phyloP scores from a whole-genome alignment of 208 protist species.

The Crithidia bombi region DNA sequence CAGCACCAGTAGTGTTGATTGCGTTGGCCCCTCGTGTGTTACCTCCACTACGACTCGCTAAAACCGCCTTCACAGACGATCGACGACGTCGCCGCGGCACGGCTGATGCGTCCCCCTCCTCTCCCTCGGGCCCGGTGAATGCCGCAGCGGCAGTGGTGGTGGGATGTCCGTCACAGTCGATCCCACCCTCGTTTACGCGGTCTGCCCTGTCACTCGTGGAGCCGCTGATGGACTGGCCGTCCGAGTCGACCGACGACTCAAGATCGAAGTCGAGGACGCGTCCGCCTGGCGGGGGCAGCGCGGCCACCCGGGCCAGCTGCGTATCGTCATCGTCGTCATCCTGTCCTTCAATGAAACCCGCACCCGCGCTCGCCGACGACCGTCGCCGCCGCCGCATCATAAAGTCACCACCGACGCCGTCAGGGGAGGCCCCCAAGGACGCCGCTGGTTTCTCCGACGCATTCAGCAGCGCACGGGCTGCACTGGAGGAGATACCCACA shows the following conservation, averaged over 20 bases:
- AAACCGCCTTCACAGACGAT: not conserved
- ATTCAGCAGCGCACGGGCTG: slow-evolving; percentile 28
- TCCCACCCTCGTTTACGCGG: not conserved
- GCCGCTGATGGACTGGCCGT: not conserved
- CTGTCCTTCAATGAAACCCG: slow-evolving; percentile 29
- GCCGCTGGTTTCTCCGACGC: not conserved
- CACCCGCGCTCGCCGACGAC: slow-evolving; percentile 18
- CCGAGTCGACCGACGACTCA: slow-evolving; percentile 9
- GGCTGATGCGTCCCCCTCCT: not conserved
- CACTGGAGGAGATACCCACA: slow-evolving; percentile 25
- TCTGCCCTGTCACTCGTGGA: not conserved
- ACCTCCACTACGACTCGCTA: not conserved
- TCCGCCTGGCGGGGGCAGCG: slow-evolving; percentile 24
- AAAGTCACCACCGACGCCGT: not conserved
- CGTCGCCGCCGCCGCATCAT: not conserved
- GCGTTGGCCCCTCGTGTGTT: slow-evolving; percentile 3
- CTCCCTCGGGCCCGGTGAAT: not conserved
- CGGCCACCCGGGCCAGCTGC: slow-evolving; percentile 21
- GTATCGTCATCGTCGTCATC: slow-evolving; percentile 10
- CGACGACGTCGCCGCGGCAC: slow-evolving; percentile 1
- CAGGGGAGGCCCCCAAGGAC: not conserved
- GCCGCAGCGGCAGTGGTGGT: not conserved
- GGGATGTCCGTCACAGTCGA: not conserved
- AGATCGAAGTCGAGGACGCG: slow-evolving; percentile 29
- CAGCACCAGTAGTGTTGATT: not conserved